Base-by-base conservation (phyloP, 495 filamentous ascomycete species). In the Beverwykella pulmonaria region DNA sequence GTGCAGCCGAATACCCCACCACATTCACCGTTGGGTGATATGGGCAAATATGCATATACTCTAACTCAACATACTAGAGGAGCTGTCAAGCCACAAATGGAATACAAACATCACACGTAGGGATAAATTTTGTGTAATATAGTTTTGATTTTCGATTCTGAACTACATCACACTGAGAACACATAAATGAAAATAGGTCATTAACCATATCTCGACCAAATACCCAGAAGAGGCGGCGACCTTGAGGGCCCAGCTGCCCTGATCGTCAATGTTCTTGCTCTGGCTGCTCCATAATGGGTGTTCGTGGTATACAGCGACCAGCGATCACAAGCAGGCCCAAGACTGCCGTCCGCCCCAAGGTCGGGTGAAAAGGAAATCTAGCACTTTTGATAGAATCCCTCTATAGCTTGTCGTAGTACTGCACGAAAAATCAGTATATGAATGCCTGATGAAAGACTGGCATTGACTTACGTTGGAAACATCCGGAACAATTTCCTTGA, bases 351-450 rank as follows among this genome's bases (percentile, higher is more conserved):
- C 54, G 65, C 53, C 23, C 59, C 52, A 57, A 59, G 53, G 22
- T 61, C 32, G 61, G 57, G 56, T 57, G 48, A 59, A 52, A 70
- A 71, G 69, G 69, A 74, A 71, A 69, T 74, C 64, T 69, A 73
- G 61, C 36, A 72, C 46, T 65, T 67, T 64, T 61, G 66, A 67
- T 44, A 70, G 69, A 5, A 71, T 63, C 20, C 56, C 46, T 80
- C 73, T 96, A 97, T 83, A 97, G 88, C 90, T 96, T 96, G 88
- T 97, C 93, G 82, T 97, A 97, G 89, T 97, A 97, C 92, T 97
- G 71, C 65, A 73, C 4, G 19, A 9, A 8, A 36, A 54, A 78
- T 92, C 84, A 93, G 88, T 68, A 77, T 70, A 14, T 15, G 47
- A 56, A 44, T 20, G 1, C 7, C 20, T 1, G 0, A 52, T 14